These are phyloP conservation scores for Bretschneidera sinensis DNA, from an alignment of 345 rosid species.

Conservation along the genomic window DNA sequence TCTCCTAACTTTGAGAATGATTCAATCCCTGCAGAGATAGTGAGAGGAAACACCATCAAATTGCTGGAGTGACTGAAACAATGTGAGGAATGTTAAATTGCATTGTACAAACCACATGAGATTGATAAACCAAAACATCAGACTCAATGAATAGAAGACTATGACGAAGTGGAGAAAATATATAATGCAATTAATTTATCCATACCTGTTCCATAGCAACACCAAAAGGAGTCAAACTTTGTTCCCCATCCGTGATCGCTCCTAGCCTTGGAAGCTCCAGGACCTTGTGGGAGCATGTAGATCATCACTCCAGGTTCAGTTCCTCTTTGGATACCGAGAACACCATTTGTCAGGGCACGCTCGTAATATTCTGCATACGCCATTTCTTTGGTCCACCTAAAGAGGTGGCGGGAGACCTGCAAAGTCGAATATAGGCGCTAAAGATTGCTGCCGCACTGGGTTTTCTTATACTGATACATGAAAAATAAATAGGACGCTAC, in stretches of 20 bases:
- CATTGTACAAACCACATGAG: too few species aligned
- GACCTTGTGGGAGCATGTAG: conserved; percentile 86
- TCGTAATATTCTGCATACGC: conserved; percentile 93
- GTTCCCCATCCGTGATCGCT: conserved; percentile 90
- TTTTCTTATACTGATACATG: not conserved
- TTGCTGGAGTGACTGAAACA: not conserved
- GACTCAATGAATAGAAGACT: not conserved
- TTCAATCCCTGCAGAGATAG: conserved; percentile 53
- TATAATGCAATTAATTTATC: not conserved
- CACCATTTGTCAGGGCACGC: conserved; percentile 86
- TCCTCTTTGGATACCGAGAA: conserved; percentile 86
- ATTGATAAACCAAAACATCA: not conserved
- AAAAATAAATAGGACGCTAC: not conserved
- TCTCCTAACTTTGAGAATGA: conserved; percentile 94
- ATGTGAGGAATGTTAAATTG: too few species aligned
- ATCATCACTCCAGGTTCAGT: conserved; percentile 88
- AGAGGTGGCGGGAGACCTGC: conserved; percentile 84
- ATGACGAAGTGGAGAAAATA: not conserved
- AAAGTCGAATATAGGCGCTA: not conserved
- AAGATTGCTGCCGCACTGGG: not conserved
- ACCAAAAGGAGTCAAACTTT: conserved; percentile 70
- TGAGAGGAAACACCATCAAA: conserved; percentile 3
- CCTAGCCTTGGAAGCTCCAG: conserved; percentile 70
- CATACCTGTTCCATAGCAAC: conserved; percentile 96
- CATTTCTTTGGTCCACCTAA: conserved; percentile 86